phyloP scores from a whole-genome alignment of 1,284 basidiomycete genomes.

The Ganoderma boninense region DNA sequence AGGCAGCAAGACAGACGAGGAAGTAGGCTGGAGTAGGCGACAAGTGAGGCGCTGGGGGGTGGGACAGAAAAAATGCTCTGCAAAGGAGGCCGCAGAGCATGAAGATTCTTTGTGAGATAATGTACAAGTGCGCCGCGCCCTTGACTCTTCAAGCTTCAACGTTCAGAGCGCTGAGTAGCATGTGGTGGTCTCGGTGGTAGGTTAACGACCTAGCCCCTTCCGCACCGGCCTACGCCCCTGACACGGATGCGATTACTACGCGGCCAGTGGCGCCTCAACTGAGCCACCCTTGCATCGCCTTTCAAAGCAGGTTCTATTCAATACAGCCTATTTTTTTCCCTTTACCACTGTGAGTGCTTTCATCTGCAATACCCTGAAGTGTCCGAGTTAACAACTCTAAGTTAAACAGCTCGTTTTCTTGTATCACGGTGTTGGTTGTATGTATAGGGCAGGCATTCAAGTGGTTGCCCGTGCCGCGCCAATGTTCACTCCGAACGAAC shows the following conservation, averaged over 20 bases:
- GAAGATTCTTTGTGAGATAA: neutral
- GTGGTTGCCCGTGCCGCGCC: too few relatives aligned
- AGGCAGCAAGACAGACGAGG: too few relatives aligned
- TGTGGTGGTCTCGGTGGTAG: neutral
- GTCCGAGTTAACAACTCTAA: too few relatives aligned
- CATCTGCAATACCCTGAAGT: neutral
- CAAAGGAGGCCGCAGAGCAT: neutral
- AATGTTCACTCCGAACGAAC: too few relatives aligned
- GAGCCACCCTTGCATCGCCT: neutral
- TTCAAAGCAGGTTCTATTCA: neutral
- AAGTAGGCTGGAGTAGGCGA: too few relatives aligned
- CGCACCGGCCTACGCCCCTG: neutral
- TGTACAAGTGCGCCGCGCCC: neutral
- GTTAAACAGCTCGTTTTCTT: too few relatives aligned
- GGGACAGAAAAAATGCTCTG: too few relatives aligned
- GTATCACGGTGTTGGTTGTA: too few relatives aligned
- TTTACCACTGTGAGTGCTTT: neutral
- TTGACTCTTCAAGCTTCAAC: neutral
- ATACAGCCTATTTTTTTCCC: neutral
- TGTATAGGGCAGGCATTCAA: too few relatives aligned
- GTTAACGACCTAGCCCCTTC: neutral
- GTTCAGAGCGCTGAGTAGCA: too few relatives aligned
- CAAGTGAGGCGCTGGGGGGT: too few relatives aligned
- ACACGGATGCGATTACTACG: neutral
- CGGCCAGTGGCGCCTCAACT: neutral